These are phyloP conservation scores for Gossypium herbaceum DNA, from an alignment of 345 rosid genomes.

Conservation along the genomic window DNA sequence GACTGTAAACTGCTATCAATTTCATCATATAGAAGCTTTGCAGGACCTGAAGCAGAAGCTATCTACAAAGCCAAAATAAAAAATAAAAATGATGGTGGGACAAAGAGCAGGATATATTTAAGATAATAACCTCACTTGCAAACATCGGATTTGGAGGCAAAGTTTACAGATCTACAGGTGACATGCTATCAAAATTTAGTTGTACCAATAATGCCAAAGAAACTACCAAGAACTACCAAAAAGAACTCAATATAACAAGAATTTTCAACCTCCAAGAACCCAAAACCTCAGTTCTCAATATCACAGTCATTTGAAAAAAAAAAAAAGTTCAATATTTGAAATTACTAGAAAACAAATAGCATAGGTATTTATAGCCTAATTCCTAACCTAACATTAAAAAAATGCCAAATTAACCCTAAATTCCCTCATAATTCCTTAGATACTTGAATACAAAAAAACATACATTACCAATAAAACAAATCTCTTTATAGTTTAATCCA, in stretches of 20 bases:
- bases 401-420: constrained; percentile 7
- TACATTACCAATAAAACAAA: not conserved
- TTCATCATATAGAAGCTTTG: not conserved
- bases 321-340: not conserved
- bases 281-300: not conserved
- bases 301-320: not conserved
- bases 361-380: not conserved
- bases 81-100: not conserved
- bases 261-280: not conserved
- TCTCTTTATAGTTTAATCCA: not conserved
- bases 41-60: not conserved
- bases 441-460: not conserved
- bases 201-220: not conserved
- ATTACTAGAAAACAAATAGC: not conserved
- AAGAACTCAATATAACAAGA: not conserved
- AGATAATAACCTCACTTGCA: not conserved
- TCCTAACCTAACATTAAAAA: not conserved
- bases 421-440: not conserved
- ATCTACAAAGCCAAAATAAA: constrained; percentile 2
- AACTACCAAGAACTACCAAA: not conserved
- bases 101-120: not conserved
- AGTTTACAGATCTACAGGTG: constrained; percentile 1
- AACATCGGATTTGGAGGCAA: not conserved
- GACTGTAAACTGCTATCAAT: not conserved
- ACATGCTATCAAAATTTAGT: not conserved